Percentiles rank a stretch among this genome's conserved stretches.
Evolutionary conservation across 2,329 filamentous ascomycete genomes (phyloP).

Genomic region (Colletotrichum paranaense): DNA sequence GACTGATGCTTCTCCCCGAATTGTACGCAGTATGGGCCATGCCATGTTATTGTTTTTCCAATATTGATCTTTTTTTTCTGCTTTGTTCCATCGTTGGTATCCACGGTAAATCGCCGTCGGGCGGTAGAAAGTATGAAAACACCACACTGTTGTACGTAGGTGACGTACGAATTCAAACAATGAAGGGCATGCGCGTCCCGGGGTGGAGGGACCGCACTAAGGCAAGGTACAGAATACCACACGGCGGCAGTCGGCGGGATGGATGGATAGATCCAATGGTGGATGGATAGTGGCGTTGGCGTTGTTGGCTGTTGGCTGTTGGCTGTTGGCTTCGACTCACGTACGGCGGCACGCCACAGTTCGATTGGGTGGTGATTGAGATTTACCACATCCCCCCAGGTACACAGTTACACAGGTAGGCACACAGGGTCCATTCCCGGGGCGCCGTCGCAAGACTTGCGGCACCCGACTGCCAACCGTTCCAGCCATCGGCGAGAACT

Average conservation of each 20-base stretch:
- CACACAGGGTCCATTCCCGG: neutral
- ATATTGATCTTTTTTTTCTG: neutral
- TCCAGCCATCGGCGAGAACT: neutral
- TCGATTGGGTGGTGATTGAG: neutral
- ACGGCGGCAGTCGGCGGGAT: neutral
- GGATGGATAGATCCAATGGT: neutral
- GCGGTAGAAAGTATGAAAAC: neutral
- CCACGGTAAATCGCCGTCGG: neutral
- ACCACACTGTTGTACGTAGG: neutral
- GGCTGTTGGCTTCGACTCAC: neutral
- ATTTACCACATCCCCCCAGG: neutral
- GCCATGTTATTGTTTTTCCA: neutral
- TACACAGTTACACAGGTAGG: no score
- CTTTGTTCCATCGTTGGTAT: neutral
- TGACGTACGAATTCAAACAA: neutral
- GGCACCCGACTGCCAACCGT: neutral
- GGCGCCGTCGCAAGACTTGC: neutral
- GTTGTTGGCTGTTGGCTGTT: no score
- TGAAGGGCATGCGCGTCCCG: neutral
- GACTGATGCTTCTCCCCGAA: neutral
- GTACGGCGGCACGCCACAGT: neutral
- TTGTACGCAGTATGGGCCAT: neutral
- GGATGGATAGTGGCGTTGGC: neutral
- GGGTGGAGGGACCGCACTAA: neutral
- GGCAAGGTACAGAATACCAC: constrained; percentile 3